Evolutionary conservation across 768 basidiomycete species (phyloP), one percentile per base, ranked within the genome.

Genomic region (Russula earlei): DNA sequence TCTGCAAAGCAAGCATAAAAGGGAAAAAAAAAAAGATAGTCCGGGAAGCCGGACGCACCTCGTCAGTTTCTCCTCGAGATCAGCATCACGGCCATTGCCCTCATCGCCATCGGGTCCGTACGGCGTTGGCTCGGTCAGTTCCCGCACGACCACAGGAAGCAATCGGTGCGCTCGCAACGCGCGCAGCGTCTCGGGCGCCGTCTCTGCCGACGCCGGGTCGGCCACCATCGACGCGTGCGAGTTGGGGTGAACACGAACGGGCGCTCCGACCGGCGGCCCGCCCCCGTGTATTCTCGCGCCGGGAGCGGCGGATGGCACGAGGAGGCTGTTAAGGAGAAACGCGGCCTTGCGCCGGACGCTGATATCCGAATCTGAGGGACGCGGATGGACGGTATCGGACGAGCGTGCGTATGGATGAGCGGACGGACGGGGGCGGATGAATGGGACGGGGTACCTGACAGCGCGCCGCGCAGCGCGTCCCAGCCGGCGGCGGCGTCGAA

Each of bases 71-170:
- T 86, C 86, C 67, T 83, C 80, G 37, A 83, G 82, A 52, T 85
- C 82, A 3, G 64, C 64, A 66, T 87, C 87, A 9, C 24, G 10
- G 6, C 70, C 79, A n/a, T 71, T 71, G 41, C 71, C 69, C 56
- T 87, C 85, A 17, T 88, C 86, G 17, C 85, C 87, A 63, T 88
- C 83, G 5, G 72, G 74, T 0, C 86, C 87, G 52, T 79, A 74
- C 10, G 86, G 84, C 20, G 83, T 60, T 8, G 86, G 85, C 5
- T 69, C 66, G 0, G 71, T 73, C 4, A 90, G 65, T 10, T 78
- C 76, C 20, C 72, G 70, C 54, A 88, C 69, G 12, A 87, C 64
- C 1, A 74, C 70, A 14, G 74, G 70, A 19, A 84, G 62, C 14
- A 89, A 67, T 12, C 68, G 70, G 55, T 77, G 68, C 22, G 70